phyloP scores from a whole-genome alignment of 768 basidiomycete species.

The Boletus huronensis region DNA sequence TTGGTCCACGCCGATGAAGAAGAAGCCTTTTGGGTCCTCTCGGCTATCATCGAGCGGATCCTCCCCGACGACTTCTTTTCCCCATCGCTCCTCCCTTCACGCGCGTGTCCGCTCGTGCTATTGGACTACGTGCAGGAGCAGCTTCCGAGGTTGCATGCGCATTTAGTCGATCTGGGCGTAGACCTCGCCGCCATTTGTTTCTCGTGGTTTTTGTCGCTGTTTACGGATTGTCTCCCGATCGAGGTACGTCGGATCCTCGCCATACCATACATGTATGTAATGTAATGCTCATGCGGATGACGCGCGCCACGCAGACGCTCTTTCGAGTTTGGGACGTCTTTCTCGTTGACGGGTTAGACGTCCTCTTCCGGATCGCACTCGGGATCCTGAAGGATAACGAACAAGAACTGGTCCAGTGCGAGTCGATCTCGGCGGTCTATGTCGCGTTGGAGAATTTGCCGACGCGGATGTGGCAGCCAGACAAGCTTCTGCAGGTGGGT shows the following conservation, averaged over 20 bases:
- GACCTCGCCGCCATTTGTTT: slow-evolving; percentile 95
- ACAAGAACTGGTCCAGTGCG: slow-evolving; percentile 75
- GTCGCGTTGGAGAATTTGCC: slow-evolving; percentile 87
- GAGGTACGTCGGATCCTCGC: slow-evolving; percentile 52
- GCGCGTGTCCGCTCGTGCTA: slow-evolving; percentile 90
- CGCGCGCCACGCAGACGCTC: slow-evolving; percentile 61
- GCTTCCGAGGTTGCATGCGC: slow-evolving; percentile 69
- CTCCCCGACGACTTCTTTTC: slow-evolving; percentile 94
- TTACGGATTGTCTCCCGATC: slow-evolving; percentile 93
- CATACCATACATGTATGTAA: not conserved
- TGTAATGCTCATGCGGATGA: not conserved
- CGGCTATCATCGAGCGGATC: slow-evolving; percentile 83
- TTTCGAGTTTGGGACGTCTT: slow-evolving; percentile 97
- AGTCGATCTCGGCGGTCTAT: slow-evolving; percentile 86
- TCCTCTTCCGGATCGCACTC: slow-evolving; percentile 86
- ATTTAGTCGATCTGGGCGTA: slow-evolving; percentile 77
- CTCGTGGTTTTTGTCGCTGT: slow-evolving; percentile 96
- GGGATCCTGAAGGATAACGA: slow-evolving; percentile 84
- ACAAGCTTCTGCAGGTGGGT: slow-evolving; percentile 79
- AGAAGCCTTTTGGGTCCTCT: slow-evolving; percentile 94
- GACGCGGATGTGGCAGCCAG: slow-evolving; percentile 90
- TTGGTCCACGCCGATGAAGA: slow-evolving; percentile 94
- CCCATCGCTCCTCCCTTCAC: slow-evolving; percentile 84
- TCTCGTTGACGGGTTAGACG: slow-evolving; percentile 88
- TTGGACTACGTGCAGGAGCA: slow-evolving; percentile 81